phyloP scores from a whole-genome alignment of 345 rosid genomes.

The Eutrema japonicum region DNA sequence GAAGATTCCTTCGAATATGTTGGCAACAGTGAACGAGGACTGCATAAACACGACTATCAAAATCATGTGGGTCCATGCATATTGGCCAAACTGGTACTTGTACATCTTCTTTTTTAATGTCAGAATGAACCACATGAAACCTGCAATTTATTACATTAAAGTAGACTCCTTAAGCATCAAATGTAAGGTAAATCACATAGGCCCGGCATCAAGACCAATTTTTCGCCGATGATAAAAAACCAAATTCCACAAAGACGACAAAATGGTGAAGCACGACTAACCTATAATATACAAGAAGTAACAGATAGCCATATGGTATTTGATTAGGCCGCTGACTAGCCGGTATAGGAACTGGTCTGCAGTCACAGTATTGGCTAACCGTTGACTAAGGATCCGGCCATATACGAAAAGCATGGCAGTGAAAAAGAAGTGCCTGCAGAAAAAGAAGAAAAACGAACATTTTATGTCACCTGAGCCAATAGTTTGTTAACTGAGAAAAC shows the following conservation, averaged over 20 bases:
- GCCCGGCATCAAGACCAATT: background rate
- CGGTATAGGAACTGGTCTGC: conserved; percentile 75
- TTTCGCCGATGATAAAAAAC: background rate
- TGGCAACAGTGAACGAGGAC: conserved; percentile 98
- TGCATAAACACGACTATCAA: conserved; percentile 93
- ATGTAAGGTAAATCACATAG: conserved; percentile 4
- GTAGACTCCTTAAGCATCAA: conserved; percentile 14
- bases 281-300: conserved; percentile 91
- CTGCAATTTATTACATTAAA: conserved; percentile 44
- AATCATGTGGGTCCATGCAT: conserved; percentile 99
- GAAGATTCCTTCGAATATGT: conserved; percentile 97
- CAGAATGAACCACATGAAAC: conserved; percentile 99
- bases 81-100: conserved; percentile 99
- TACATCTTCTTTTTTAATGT: conserved; percentile 96
- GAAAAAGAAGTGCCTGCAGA: conserved; percentile 92
- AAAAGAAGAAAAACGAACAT: conserved; percentile 2
- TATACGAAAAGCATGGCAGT: conserved; percentile 95
- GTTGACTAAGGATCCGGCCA: conserved; percentile 93
- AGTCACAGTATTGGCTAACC: conserved; percentile 88
- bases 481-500: background rate
- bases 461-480: conserved; percentile 22
- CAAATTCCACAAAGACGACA: background rate
- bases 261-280: conserved; percentile 44
- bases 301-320: conserved; percentile 91
- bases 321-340: conserved; percentile 78